Base-by-base conservation (phyloP, 192 early-diverging fungal species). In the Allomyces macrogynus region DNA sequence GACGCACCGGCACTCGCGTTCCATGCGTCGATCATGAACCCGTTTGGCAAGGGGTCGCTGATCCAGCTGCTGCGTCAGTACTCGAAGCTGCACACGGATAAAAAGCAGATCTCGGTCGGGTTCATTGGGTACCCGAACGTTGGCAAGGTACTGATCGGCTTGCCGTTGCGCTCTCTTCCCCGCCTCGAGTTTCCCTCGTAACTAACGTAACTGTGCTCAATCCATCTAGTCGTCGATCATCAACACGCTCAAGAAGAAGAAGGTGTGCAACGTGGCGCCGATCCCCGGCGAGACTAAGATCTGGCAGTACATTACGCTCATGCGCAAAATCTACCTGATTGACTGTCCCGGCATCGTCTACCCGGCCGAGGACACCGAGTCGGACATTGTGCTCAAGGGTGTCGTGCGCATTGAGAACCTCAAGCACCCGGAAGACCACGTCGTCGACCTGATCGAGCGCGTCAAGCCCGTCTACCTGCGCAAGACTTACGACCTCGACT, bases 231-330 rank as follows among this genome's bases (percentile, higher is more conserved):
- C 86, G 65, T 93, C 91, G 66, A 97, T 99, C 72, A 99, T 99
- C 77, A 99, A 99, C 78, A 95, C 96, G 14, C 77, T 99, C 64
- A 83, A 89, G 66, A 82, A 82, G 64, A 92, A 95, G 75, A 96
- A 95, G 78, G 93, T 95, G 60, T 99, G 96, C 83, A 96, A 82
- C 61, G 94, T 97, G 10, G 96, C 96, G 10, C 96, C 96, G 1
- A 85, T 97, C 70, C 94, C 96, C 25, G 96, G 96, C 42, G 96
- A 99, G 75, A 99, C 96, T 68, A 79, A 88, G 74, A 88, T 94
- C 65, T 99, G 96, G 96, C 96, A 97, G 78, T 99, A 99, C 75
- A 95, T 99, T 44, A 96, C 94, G 20, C 80, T 99, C 69, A 99
- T 93, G 83, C 91, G 91, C 68, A 87, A 89, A 64, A 99, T 99